These are phyloP conservation scores for Coffea canephora DNA, from an alignment of 257 asterid species.

Conservation along the genomic window DNA sequence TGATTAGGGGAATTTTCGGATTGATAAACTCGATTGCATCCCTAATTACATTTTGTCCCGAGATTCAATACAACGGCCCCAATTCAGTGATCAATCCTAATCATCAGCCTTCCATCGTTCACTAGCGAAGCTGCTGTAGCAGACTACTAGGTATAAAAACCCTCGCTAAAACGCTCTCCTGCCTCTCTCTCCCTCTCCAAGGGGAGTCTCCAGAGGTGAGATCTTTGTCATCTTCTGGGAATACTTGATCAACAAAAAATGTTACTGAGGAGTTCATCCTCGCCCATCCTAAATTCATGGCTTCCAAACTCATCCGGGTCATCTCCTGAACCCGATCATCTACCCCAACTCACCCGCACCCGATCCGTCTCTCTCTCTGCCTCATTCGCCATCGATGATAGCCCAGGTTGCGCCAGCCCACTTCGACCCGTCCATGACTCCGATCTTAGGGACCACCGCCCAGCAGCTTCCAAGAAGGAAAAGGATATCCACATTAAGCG, in stretches of 20 bases:
- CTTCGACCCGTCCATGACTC: conserved; percentile 31
- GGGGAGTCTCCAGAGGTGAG: background rate
- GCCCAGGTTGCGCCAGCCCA: conserved; percentile 13
- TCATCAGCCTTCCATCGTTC: too few species aligned
- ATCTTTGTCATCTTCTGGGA: background rate
- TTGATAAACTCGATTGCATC: too few species aligned
- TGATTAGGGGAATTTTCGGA: too few species aligned
- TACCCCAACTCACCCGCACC: conserved; percentile 42
- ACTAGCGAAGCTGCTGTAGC: too few species aligned
- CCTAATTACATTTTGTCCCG: too few species aligned
- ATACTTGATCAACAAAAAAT: conserved; percentile 14
- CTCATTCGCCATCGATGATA: conserved; percentile 30
- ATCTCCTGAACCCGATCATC: conserved; percentile 48
- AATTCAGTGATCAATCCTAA: too few species aligned
- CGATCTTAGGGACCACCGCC: conserved; percentile 33
- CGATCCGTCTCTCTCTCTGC: conserved; percentile 42
- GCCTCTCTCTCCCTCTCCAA: background rate
- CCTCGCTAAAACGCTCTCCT: background rate
- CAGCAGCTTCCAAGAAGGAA: conserved; percentile 27
- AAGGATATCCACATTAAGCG: conserved; percentile 28
- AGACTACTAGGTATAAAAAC: conserved; percentile 7
- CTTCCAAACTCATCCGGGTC: conserved; percentile 39
- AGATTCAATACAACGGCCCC: too few species aligned
- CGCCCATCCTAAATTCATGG: conserved; percentile 62
- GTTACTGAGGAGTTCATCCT: conserved; percentile 62